A percentile compares a stretch with the other conserved stretches of the same genome.
phyloP scores from a whole-genome alignment of 2,329 filamentous ascomycete genomes.

The Neonectria magnoliae region DNA sequence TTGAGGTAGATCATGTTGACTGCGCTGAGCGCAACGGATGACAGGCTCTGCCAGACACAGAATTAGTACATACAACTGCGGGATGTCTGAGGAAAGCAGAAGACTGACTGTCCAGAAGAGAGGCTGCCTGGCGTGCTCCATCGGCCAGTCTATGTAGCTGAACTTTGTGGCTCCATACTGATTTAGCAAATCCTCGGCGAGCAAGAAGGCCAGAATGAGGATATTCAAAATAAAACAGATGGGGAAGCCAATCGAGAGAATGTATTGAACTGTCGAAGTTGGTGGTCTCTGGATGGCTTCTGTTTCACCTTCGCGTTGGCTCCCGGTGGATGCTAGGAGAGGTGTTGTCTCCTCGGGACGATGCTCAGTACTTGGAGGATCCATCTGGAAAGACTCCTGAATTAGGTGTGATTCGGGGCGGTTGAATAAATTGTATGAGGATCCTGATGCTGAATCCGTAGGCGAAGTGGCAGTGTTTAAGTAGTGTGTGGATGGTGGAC shows the following conservation, averaged over 20 bases:
- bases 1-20: constrained; percentile 4
- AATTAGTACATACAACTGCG: not conserved
- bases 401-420: no score
- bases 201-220: not conserved
- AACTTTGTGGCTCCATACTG: not conserved
- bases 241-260: not conserved
- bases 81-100: not conserved
- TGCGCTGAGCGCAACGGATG: not conserved
- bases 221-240: not conserved
- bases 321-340: not conserved
- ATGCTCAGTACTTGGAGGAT: not conserved
- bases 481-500: not conserved
- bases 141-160: not conserved
- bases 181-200: not conserved
- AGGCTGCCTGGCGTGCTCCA: not conserved
- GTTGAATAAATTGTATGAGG: no score
- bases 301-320: not conserved
- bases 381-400: not conserved
- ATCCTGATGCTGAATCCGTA: not conserved
- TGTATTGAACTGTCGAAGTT: not conserved
- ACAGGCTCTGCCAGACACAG: not conserved
- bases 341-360: not conserved
- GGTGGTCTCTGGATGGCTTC: not conserved
- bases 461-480: not conserved
- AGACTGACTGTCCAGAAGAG: not conserved